Evolutionary conservation across 2,329 filamentous ascomycete species (phyloP).

Genomic region (Parascedosporium putredinis): DNA sequence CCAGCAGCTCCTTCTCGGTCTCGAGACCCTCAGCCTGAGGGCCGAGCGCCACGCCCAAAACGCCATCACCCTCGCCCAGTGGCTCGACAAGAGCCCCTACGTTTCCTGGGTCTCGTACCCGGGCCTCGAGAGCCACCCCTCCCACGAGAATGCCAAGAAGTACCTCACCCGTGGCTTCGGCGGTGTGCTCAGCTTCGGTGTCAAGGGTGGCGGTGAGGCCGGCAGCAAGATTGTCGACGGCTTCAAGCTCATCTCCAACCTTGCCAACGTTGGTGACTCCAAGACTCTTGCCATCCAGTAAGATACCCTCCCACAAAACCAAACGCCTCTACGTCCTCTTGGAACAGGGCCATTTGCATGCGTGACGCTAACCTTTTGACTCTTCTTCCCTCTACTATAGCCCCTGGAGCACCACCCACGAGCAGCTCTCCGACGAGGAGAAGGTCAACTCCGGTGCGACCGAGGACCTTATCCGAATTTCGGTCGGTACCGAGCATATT

Average conservation of each 20-base stretch:
- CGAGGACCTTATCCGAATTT: constrained; percentile 87
- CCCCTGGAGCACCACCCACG: constrained; percentile 90
- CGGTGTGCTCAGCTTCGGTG: constrained; percentile 85
- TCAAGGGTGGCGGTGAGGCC: constrained; percentile 76
- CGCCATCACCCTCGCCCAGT: constrained; percentile 66
- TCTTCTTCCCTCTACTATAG: constrained; percentile 13
- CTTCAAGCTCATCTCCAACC: constrained; percentile 90
- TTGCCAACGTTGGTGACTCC: constrained; percentile 91
- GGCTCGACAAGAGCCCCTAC: constrained; percentile 72
- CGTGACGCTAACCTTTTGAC: not conserved
- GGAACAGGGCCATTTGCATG: too few relatives aligned
- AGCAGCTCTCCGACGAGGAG: constrained; percentile 80
- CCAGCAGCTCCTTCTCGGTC: constrained; percentile 79
- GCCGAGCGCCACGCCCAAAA: constrained; percentile 82
- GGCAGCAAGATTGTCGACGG: constrained; percentile 84
- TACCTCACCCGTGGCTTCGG: constrained; percentile 80
- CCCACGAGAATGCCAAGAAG: constrained; percentile 71
- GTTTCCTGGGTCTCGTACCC: constrained; percentile 94
- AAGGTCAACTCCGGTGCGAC: constrained; percentile 72
- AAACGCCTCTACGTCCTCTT: too few relatives aligned
- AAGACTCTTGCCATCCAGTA: constrained; percentile 87
- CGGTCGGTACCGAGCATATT: constrained; percentile 91
- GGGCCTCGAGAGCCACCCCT: constrained; percentile 71
- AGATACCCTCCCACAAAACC: constrained; percentile 12
- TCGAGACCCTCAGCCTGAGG: constrained; percentile 82